Conservation (phyloP, 2,329 filamentous ascomycete genomes). For the Aspergillus pseudotamarii region DNA sequence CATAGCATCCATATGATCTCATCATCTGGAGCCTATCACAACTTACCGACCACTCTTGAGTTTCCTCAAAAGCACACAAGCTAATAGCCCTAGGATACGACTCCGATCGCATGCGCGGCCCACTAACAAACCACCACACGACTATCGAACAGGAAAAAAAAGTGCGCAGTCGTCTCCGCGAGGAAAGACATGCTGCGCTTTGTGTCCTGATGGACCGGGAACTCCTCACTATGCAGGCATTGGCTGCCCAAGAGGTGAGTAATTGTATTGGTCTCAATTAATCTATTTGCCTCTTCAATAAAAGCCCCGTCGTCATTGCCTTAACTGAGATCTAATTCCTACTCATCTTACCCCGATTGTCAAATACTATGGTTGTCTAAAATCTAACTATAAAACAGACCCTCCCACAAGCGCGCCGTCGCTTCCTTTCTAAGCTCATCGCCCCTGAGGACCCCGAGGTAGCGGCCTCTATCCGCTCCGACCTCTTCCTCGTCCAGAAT, state of each 20-base stretch:
- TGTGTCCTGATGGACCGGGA: slow-evolving; percentile 43
- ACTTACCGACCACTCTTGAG: background rate
- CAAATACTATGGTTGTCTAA: no score
- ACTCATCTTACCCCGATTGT: background rate
- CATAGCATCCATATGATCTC: background rate
- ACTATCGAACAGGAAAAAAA: slow-evolving; percentile 25
- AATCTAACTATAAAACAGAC: slow-evolving; percentile 29
- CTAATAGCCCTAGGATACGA: slow-evolving; percentile 8
- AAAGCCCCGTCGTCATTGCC: background rate
- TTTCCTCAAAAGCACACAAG: background rate
- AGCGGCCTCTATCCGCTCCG: slow-evolving; percentile 32
- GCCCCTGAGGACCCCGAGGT: slow-evolving; percentile 29
- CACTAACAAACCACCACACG: slow-evolving; percentile 16
- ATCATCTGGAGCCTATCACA: background rate
- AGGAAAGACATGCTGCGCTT: slow-evolving; percentile 41
- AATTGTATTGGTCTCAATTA: background rate
- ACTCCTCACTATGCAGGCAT: slow-evolving; percentile 43
- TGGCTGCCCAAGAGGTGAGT: slow-evolving; percentile 40
- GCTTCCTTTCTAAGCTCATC: slow-evolving; percentile 40
- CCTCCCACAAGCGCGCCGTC: slow-evolving; percentile 42
- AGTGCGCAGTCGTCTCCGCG: slow-evolving; percentile 29
- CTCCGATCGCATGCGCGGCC: slow-evolving; percentile 7
- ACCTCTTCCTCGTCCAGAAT: slow-evolving; percentile 30
- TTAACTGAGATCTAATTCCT: background rate
- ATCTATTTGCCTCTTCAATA: background rate